Conservation (phyloP, 2,329 filamentous ascomycete species). For the Fusarium foetens region DNA sequence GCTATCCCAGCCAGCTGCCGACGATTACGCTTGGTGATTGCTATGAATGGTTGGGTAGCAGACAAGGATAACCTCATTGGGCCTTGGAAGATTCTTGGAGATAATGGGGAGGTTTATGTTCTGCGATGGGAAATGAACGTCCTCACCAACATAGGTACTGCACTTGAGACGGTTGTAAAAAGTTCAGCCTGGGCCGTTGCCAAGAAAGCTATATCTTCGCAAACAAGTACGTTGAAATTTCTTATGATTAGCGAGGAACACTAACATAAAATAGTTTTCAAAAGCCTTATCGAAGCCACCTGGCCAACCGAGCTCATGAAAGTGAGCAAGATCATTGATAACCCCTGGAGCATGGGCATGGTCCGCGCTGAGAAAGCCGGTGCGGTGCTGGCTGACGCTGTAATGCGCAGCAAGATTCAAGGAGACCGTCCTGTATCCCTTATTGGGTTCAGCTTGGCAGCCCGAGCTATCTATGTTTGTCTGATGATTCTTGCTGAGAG, state of each 20-base stretch:
- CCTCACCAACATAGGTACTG: constrained; percentile 79
- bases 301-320: constrained; percentile 74
- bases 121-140: constrained; percentile 85
- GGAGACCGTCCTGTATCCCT: constrained; percentile 84
- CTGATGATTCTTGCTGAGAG: constrained; percentile 82
- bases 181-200: constrained; percentile 84
- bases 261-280: constrained; percentile 56
- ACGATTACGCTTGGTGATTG: constrained; percentile 83
- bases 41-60: constrained; percentile 83
- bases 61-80: constrained; percentile 73
- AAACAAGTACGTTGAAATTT: constrained; percentile 55
- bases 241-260: not conserved
- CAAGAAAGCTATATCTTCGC: constrained; percentile 58
- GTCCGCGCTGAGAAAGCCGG: constrained; percentile 78
- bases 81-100: constrained; percentile 81
- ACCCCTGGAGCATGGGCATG: constrained; percentile 82
- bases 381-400: constrained; percentile 78
- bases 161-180: constrained; percentile 80
- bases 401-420: constrained; percentile 80
- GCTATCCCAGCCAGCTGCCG: constrained; percentile 67
- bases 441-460: constrained; percentile 84
- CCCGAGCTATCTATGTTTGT: constrained; percentile 85
- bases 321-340: constrained; percentile 80
- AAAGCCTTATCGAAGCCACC: constrained; percentile 65
- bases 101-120: constrained; percentile 80